phyloP scores from a whole-genome alignment of 495 filamentous ascomycete genomes.

The Penicillium diatomitis region DNA sequence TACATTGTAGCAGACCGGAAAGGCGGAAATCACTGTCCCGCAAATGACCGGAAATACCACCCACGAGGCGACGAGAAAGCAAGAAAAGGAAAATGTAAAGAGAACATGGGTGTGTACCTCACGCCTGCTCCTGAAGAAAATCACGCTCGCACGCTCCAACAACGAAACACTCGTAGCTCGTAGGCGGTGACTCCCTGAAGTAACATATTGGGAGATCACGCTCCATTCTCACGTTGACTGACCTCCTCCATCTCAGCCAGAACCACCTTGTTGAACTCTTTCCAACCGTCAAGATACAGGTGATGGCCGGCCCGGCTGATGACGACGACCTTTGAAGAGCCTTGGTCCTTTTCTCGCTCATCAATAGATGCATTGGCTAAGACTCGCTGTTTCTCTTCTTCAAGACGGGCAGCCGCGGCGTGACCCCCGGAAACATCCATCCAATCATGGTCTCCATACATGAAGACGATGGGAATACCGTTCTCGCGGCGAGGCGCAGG shows the following conservation, averaged over 20 bases:
- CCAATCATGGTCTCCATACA: conserved; percentile 98
- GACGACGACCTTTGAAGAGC: conserved; percentile 75
- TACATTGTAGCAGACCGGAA: too few relatives aligned
- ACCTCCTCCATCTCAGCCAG: conserved; percentile 73
- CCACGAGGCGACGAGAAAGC: too few relatives aligned
- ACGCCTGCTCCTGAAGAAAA: neutral
- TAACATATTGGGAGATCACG: conserved; percentile 3
- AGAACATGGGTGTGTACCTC: neutral
- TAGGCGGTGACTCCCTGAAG: neutral
- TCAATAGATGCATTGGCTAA: conserved; percentile 52
- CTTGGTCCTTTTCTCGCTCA: conserved; percentile 63
- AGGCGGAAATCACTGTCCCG: too few relatives aligned
- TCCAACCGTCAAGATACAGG: conserved; percentile 80
- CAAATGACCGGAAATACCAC: too few relatives aligned
- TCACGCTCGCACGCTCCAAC: conserved; percentile 4
- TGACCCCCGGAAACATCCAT: conserved; percentile 89
- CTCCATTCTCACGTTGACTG: conserved; percentile 27
- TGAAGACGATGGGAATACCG: conserved; percentile 76
- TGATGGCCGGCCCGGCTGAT: conserved; percentile 84
- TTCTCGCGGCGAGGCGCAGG: conserved; percentile 44
- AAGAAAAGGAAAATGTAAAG: neutral
- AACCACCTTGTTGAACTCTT: conserved; percentile 80
- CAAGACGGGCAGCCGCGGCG: conserved; percentile 71
- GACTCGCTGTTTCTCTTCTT: conserved; percentile 51
- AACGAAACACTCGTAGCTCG: conserved; percentile 9